Conservation (phyloP, 2,329 filamentous ascomycete species). For the Pseudocercospora macadamiae region DNA sequence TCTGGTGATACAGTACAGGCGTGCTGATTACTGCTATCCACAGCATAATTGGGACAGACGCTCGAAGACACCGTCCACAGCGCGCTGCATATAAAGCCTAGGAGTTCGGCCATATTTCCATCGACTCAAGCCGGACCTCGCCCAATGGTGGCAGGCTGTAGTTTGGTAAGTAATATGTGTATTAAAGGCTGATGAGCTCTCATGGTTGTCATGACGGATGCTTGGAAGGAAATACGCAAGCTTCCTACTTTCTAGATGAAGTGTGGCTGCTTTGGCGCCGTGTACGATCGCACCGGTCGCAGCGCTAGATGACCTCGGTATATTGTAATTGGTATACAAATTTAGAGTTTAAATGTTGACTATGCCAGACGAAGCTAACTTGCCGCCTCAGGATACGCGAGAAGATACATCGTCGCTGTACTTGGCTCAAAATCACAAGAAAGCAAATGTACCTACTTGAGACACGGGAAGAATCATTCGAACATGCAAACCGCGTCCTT, state of each 20-base stretch:
- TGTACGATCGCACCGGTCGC: neutral
- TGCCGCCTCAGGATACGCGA: neutral
- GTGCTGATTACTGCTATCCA: neutral
- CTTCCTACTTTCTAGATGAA: no score
- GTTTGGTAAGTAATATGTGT: neutral
- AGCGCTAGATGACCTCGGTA: neutral
- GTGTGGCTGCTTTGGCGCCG: no score
- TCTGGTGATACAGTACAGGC: conserved; percentile 12
- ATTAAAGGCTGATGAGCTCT: no score
- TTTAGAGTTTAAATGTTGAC: neutral
- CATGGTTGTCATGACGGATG: no score
- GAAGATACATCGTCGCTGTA: neutral
- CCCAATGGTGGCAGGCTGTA: no score
- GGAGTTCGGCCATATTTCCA: neutral
- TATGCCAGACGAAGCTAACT: neutral
- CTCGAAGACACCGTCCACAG: neutral
- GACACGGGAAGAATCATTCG: no score
- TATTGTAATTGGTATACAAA: neutral
- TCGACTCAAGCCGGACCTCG: no score
- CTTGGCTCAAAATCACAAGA: no score
- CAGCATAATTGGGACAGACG: neutral
- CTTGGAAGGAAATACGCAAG: no score
- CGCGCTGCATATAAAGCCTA: neutral
- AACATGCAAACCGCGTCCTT: no score
- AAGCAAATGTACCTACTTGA: no score